phyloP scores from a whole-genome alignment of 345 rosid genomes.

The Gossypium turneri region DNA sequence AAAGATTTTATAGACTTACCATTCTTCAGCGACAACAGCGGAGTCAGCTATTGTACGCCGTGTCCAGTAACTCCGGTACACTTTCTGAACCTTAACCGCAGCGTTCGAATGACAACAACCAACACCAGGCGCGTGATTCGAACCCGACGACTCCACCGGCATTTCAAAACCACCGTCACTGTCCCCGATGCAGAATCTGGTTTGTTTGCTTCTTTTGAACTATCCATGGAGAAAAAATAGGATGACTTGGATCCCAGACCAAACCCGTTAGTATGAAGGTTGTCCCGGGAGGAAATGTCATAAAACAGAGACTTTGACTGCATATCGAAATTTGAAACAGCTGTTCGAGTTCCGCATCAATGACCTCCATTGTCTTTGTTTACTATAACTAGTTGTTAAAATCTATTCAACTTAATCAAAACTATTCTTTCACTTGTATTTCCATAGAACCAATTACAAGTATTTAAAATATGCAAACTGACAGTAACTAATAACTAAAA shows the following conservation, averaged over 20 bases:
- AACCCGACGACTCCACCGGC: neutral
- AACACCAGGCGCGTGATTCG: conserved; percentile 9
- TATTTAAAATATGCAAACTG: too few relatives aligned
- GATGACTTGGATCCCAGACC: neutral
- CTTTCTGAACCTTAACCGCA: conserved; percentile 65
- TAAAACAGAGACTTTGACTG: conserved; percentile 38
- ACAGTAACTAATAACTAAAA: too few relatives aligned
- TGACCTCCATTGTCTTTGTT: conserved; percentile 38
- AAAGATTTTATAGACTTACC: conserved; percentile 33
- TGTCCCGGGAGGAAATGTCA: conserved; percentile 17
- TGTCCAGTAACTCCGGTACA: conserved; percentile 76
- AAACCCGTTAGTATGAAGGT: too few relatives aligned
- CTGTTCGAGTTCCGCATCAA: conserved; percentile 12
- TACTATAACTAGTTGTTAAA: neutral
- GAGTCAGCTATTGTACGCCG: conserved; percentile 87
- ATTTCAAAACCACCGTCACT: neutral
- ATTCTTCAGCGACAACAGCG: conserved; percentile 81
- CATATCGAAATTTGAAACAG: conserved; percentile 32
- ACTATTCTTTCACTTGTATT: too few relatives aligned
- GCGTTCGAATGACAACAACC: conserved; percentile 25
- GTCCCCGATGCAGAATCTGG: neutral
- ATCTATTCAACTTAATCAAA: too few relatives aligned
- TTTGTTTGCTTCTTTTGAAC: neutral
- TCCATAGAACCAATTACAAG: too few relatives aligned
- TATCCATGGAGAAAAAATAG: neutral